Percentiles rank a stretch among this genome's conserved stretches.
phyloP scores from a whole-genome alignment of 192 early-diverging fungal species.

The Gigaspora rosea region DNA sequence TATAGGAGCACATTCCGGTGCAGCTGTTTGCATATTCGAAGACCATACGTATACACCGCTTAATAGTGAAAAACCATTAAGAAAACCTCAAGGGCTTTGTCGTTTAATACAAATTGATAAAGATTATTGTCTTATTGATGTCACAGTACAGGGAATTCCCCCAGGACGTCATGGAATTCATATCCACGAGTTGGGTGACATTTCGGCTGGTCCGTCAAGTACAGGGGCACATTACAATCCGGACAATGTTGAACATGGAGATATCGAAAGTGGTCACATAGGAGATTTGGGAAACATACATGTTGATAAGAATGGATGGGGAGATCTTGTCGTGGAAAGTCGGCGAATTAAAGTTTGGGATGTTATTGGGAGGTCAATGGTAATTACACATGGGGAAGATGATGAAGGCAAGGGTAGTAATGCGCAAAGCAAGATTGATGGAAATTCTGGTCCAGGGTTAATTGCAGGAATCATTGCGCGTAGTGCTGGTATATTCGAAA shows the following conservation, averaged over 20 bases:
- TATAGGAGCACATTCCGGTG: slow-evolving; percentile 63
- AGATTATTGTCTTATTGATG: slow-evolving; percentile 75
- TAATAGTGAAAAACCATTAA: slow-evolving; percentile 19
- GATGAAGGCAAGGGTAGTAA: slow-evolving; percentile 48
- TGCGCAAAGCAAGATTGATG: slow-evolving; percentile 42
- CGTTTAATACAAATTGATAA: slow-evolving; percentile 79
- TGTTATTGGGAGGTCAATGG: slow-evolving; percentile 85
- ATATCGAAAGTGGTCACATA: slow-evolving; percentile 49
- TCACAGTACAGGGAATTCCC: slow-evolving; percentile 69
- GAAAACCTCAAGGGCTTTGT: slow-evolving; percentile 64
- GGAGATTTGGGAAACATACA: slow-evolving; percentile 71
- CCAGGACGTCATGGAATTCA: slow-evolving; percentile 69
- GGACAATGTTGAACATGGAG: slow-evolving; percentile 50
- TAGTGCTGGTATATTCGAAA: slow-evolving; percentile 89
- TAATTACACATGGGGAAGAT: slow-evolving; percentile 60
- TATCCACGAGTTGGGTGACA: slow-evolving; percentile 82
- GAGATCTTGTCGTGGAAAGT: slow-evolving; percentile 75
- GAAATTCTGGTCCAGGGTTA: slow-evolving; percentile 62
- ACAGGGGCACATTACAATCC: slow-evolving; percentile 61
- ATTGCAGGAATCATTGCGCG: slow-evolving; percentile 86
- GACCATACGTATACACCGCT: slow-evolving; percentile 39
- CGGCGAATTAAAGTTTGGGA: slow-evolving; percentile 81
- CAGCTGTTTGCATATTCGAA: slow-evolving; percentile 92
- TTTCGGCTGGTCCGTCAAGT: slow-evolving; percentile 57
- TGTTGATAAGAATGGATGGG: slow-evolving; percentile 71